A percentile compares a stretch with the other conserved stretches of the same genome.
Evolutionary conservation across 345 rosid species (phyloP).

Genomic region (Lepidium aucheri): DNA sequence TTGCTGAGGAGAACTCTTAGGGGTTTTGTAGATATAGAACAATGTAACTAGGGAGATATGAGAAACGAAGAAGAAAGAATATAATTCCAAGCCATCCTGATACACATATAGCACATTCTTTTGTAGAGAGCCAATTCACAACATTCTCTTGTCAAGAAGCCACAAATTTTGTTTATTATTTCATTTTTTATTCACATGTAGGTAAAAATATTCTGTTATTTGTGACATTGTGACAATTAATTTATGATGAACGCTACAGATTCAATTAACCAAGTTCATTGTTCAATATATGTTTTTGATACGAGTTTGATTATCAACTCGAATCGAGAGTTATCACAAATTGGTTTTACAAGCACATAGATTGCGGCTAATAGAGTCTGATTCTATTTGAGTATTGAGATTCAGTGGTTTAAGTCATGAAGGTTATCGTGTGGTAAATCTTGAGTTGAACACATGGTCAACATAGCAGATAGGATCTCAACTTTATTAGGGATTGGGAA

Average conservation of each 20-base stretch:
- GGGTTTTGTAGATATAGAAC: slow-evolving; percentile 31
- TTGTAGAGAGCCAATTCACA: slow-evolving; percentile 42
- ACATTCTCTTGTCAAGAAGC: slow-evolving; percentile 3
- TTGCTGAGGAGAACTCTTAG: slow-evolving; percentile 17
- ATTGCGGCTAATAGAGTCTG: not conserved
- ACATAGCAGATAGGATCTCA: too few relatives aligned
- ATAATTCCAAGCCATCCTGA: slow-evolving; percentile 1
- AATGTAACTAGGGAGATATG: slow-evolving; percentile 19
- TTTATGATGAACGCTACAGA: slow-evolving; percentile 2
- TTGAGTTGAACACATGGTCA: too few relatives aligned
- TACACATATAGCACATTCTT: slow-evolving; percentile 35
- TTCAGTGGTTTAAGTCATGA: not conserved
- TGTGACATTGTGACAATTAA: slow-evolving; percentile 11
- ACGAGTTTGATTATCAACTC: too few relatives aligned
- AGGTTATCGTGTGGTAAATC: too few relatives aligned
- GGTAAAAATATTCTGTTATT: slow-evolving; percentile 7
- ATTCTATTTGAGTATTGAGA: too few relatives aligned
- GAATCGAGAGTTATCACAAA: not conserved
- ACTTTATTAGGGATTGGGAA: not conserved
- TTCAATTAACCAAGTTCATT: not conserved
- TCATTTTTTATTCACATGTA: slow-evolving; percentile 8
- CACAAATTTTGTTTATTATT: slow-evolving; percentile 24
- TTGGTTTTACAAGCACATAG: not conserved
- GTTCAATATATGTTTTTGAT: not conserved
- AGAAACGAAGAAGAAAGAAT: not conserved